Conservation (phyloP, 164 flowering plant genomes). For the Liriodendron chinense region DNA sequence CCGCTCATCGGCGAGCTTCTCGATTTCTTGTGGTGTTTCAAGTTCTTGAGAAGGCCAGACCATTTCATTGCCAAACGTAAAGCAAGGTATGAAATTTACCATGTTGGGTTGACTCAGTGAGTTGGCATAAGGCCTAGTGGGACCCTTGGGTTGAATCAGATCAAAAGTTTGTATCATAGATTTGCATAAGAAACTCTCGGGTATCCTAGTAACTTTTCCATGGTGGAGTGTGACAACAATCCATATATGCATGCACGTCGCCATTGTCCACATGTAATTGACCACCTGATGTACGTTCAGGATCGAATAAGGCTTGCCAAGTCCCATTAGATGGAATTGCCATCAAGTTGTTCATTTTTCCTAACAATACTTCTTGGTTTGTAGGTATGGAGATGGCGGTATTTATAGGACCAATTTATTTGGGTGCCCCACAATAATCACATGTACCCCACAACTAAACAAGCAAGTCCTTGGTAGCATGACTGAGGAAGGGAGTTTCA, state of each 20-base stretch:
- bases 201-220: no score
- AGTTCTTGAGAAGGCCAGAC: slow-evolving; percentile 16
- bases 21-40: slow-evolving; percentile 22
- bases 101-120: not conserved
- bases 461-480: slow-evolving; percentile 13
- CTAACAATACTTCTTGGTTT: not conserved
- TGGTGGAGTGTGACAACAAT: no score
- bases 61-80: slow-evolving; percentile 19
- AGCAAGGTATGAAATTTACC: slow-evolving; percentile 6
- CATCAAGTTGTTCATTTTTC: not conserved
- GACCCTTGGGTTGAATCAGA: not conserved
- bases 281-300: no score
- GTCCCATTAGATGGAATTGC: not conserved
- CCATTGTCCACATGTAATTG: no score
- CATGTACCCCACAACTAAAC: slow-evolving; percentile 13
- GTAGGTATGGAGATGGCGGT: slow-evolving; percentile 17
- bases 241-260: no score
- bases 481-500: slow-evolving; percentile 18
- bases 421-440: slow-evolving; percentile 15
- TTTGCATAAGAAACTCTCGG: no score
- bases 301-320: no score
- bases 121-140: no score
- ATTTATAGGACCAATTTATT: slow-evolving; percentile 18
- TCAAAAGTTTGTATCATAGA: no score
- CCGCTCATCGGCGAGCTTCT: slow-evolving; percentile 17